These are phyloP conservation scores for Calonectria henricotiae DNA, from an alignment of 2,329 filamentous ascomycete genomes.

Conservation along the genomic window DNA sequence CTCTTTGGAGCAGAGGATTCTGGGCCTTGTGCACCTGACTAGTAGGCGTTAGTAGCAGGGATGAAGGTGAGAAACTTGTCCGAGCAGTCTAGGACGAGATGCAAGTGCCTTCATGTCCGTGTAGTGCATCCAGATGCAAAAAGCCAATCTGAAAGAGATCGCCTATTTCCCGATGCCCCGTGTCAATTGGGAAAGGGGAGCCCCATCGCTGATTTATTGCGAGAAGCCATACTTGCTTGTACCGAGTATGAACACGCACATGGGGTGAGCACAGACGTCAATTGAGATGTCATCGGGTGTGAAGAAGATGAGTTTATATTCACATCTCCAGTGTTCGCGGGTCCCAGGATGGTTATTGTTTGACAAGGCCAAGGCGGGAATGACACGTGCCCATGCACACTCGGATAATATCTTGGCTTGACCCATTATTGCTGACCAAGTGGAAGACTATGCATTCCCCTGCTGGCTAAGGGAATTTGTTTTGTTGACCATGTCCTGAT, in stretches of 20 bases:
- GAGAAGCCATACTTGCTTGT: not conserved
- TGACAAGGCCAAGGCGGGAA: constrained; percentile 2
- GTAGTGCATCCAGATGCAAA: constrained; percentile 20
- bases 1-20: constrained; percentile 9
- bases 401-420: constrained; percentile 12
- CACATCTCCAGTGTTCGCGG: no score
- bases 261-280: not conserved
- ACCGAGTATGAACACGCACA: not conserved
- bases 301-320: not conserved
- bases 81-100: constrained; percentile 26
- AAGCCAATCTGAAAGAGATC: constrained; percentile 35
- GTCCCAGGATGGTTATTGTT: not conserved
- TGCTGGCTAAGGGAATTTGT: constrained; percentile 17
- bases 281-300: not conserved
- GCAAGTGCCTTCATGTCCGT: constrained; percentile 26
- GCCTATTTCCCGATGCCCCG: constrained; percentile 24
- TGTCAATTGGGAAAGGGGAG: constrained; percentile 13
- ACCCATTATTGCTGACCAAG: not conserved
- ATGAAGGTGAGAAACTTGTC: constrained; percentile 13
- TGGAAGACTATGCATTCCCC: constrained; percentile 21
- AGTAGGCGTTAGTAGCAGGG: constrained; percentile 15
- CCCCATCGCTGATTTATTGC: not conserved
- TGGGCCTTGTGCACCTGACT: constrained; percentile 27
- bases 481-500: constrained; percentile 12
- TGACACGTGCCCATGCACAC: constrained; percentile 18